phyloP scores from a whole-genome alignment of 345 rosid species.

The Eucalyptus fibrosa region DNA sequence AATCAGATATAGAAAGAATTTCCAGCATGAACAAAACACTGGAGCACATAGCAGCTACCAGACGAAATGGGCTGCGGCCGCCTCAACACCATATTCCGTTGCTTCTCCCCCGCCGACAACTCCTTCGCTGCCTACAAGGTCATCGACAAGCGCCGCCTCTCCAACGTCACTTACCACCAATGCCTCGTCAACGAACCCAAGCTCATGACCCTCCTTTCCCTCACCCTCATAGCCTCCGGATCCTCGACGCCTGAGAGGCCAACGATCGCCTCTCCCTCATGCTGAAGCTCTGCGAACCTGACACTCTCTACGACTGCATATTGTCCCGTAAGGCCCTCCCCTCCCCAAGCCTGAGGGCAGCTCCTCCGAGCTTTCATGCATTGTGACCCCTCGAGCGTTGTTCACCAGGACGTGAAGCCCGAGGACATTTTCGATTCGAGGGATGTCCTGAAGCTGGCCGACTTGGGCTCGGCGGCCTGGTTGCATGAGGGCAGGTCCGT shows the following conservation, averaged over 20 bases:
- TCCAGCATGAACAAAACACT: neutral
- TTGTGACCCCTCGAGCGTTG: constrained; percentile 51
- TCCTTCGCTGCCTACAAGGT: constrained; percentile 27
- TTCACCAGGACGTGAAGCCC: constrained; percentile 71
- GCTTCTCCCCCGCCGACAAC: neutral
- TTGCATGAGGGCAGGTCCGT: too few relatives aligned
- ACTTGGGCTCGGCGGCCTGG: constrained; percentile 40
- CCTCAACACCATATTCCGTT: rapidly evolving
- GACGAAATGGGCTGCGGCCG: rapidly evolving
- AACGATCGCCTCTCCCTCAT: neutral
- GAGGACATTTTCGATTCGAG: constrained; percentile 47
- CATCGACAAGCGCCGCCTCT: constrained; percentile 9
- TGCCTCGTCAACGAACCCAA: constrained; percentile 66
- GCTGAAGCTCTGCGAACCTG: constrained; percentile 29
- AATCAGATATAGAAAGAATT: too few relatives aligned
- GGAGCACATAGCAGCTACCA: neutral
- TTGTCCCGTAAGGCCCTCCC: constrained; percentile 10
- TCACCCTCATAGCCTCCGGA: constrained; percentile 42
- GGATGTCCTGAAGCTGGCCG: constrained; percentile 34
- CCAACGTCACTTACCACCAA: constrained; percentile 50
- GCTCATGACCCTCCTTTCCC: constrained; percentile 48
- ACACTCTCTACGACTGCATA: constrained; percentile 36
- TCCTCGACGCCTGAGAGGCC: constrained; percentile 41
- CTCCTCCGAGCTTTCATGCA: constrained; percentile 50
- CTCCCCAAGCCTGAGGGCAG: constrained; percentile 32